Conservation (phyloP, 345 rosid species). For the Salix suchowensis region DNA sequence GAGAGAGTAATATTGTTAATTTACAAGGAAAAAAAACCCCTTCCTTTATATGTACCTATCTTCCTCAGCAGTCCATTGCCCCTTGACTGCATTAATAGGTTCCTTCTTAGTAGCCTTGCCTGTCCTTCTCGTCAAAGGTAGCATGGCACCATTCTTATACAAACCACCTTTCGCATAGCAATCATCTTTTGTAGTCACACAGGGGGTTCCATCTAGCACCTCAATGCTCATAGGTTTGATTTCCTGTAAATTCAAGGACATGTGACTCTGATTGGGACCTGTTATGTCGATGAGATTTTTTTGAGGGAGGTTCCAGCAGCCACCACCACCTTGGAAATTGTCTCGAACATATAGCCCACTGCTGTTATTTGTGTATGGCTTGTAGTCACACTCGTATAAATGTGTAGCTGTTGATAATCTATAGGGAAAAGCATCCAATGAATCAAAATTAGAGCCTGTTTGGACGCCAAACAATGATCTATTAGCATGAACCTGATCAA, state of each 20-base stretch:
- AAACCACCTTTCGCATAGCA: background rate
- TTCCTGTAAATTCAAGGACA: constrained; percentile 37
- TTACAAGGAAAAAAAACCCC: too few relatives aligned
- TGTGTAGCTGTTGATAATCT: constrained; percentile 32
- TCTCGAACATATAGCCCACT: constrained; percentile 21
- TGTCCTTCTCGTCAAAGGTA: constrained; percentile 31
- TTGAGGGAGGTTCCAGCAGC: constrained; percentile 5
- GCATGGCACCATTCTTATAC: constrained; percentile 21
- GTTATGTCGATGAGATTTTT: constrained; percentile 23
- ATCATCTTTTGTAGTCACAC: constrained; percentile 33
- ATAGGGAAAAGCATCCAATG: constrained; percentile 44
- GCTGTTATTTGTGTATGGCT: constrained; percentile 36
- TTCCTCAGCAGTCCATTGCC: constrained; percentile 90
- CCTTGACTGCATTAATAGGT: constrained; percentile 49
- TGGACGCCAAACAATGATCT: constrained; percentile 36
- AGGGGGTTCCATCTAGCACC: constrained; percentile 57
- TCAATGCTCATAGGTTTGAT: constrained; percentile 39
- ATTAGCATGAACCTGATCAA: constrained; percentile 38
- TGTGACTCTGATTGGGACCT: constrained; percentile 29
- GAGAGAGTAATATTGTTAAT: background rate
- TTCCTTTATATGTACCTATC: constrained; percentile 50
- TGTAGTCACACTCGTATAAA: constrained; percentile 40
- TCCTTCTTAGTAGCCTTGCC: constrained; percentile 50
- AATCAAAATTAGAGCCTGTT: constrained; percentile 28
- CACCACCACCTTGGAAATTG: constrained; percentile 36